Percentiles rank a stretch among this genome's conserved stretches.
phyloP scores from a whole-genome alignment of 495 filamentous ascomycete species.

The Astrothelium macrocarpum region DNA sequence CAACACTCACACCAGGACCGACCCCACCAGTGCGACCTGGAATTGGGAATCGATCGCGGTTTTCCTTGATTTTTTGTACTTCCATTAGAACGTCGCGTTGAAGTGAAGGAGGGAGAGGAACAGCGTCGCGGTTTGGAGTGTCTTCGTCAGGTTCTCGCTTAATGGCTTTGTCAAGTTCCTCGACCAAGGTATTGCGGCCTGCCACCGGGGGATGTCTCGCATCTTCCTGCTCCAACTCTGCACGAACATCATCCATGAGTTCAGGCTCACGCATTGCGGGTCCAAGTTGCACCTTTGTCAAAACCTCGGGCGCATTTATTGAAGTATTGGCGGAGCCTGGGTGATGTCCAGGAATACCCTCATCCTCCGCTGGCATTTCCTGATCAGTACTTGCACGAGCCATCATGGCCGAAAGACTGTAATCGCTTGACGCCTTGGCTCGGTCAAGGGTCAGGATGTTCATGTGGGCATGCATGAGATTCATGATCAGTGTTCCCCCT shows the following conservation, averaged over 20 bases:
- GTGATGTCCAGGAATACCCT: conserved; percentile 87
- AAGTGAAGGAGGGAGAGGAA: conserved; percentile 76
- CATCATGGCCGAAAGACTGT: conserved; percentile 73
- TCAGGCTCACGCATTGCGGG: conserved; percentile 70
- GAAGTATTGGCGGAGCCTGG: conserved; percentile 73
- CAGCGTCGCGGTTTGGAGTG: conserved; percentile 59
- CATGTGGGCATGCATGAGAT: conserved; percentile 63
- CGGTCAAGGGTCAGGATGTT: conserved; percentile 65
- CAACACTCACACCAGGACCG: conserved; percentile 70
- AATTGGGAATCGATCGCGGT: conserved; percentile 79
- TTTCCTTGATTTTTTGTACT: conserved; percentile 87
- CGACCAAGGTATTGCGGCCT: conserved; percentile 55
- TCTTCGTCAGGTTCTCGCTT: conserved; percentile 81
- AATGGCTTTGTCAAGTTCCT: conserved; percentile 73
- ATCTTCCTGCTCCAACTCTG: conserved; percentile 74
- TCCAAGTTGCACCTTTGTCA: conserved; percentile 61
- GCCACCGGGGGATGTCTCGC: conserved; percentile 53
- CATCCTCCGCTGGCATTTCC: conserved; percentile 64
- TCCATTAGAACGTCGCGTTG: conserved; percentile 87
- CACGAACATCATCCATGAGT: conserved; percentile 68
- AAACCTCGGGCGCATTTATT: conserved; percentile 48
- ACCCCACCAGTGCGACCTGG: conserved; percentile 69
- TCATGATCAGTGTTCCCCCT: conserved; percentile 66
- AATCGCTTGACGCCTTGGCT: conserved; percentile 57
- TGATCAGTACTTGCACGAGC: conserved; percentile 51